Evolutionary conservation across 495 filamentous ascomycete species (phyloP), one percentile per base, ranked within the genome.

Genomic region (Aspergillus bertholletiae): DNA sequence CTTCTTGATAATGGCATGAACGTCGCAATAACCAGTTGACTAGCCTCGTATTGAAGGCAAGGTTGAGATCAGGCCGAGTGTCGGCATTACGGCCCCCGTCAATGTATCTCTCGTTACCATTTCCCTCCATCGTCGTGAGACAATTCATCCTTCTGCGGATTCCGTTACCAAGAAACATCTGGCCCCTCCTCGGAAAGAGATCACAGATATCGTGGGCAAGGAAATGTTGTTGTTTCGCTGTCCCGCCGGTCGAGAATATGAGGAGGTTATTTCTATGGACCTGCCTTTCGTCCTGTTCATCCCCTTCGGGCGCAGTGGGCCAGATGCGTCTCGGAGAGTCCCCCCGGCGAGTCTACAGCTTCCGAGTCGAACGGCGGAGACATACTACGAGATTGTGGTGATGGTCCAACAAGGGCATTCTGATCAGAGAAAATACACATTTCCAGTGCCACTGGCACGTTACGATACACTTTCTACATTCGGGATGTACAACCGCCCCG

Each of bases 401-500:
- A 94, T 84, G 53, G 90, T 98, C 13, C 93, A 97, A 66, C 94
- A 98, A 67, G 89, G 91, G 7, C 84, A 83, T 44, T 80, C 84
- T 53, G 84, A 92, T 30, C 88, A 97, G 67, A 88, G 87, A 63
- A 96, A 95, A 75, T 94, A 92, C 63, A 72, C 86, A 7, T 96
- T 96, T 57, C 92, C 94, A 1, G 89, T 97, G 1, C 95, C 94
- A 12, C 84, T 98, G 57, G 81, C 85, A 57, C 81, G 94, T 59
- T 98, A 97, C 72, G 94, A 98, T 69, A 98, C 92, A 3, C 77
- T 98, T 26, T 97, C 92, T 21, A 97, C 94, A 27, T 98, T 97
- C 71, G 95, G 94, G 67, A 98, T 98, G 94, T 98, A 97, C 74
- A 97, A 97, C 72, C 86, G 91, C 24, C 94, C 91, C 9, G 94